A percentile compares a stretch with the other conserved stretches of the same genome.
phyloP scores from a whole-genome alignment of 2,329 filamentous ascomycete species.

The Gaeumannomyces sp. region DNA sequence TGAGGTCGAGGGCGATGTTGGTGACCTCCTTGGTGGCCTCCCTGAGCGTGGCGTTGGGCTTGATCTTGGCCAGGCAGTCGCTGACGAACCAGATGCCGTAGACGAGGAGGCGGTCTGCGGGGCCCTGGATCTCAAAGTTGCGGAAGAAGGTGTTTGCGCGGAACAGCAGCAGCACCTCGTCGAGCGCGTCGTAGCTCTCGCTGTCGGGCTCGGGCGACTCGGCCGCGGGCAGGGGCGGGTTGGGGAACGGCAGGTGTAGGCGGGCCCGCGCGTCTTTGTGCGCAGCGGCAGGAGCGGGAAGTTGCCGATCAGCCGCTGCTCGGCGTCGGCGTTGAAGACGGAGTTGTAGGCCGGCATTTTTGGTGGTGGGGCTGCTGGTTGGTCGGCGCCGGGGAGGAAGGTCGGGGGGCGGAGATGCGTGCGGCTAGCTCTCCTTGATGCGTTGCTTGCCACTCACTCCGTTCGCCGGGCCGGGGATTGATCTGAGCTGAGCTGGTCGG shows the following conservation, averaged over 20 bases:
- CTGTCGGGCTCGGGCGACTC: constrained; percentile 73
- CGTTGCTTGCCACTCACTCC: not conserved
- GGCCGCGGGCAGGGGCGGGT: constrained; percentile 48
- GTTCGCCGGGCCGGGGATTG: not conserved
- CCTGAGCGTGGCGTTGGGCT: constrained; percentile 58
- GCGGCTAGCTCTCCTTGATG: no score
- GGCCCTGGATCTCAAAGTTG: constrained; percentile 98
- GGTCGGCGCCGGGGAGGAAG: no score
- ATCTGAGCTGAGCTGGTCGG: constrained; percentile 5
- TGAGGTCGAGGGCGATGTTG: constrained; percentile 83
- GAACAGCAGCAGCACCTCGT: constrained; percentile 89
- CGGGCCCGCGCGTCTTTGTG: constrained; percentile 91
- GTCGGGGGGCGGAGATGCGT: no score
- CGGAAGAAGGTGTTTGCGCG: constrained; percentile 98
- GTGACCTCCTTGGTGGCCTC: constrained; percentile 68
- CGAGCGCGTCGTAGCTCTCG: constrained; percentile 83
- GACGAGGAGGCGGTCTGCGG: constrained; percentile 87
- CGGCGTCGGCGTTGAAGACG: constrained; percentile 81
- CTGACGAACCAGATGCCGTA: constrained; percentile 95
- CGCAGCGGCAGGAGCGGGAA: constrained; percentile 91
- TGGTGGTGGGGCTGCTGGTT: not conserved
- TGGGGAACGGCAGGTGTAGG: constrained; percentile 70
- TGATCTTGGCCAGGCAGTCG: constrained; percentile 85
- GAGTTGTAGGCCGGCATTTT: constrained; percentile 82
- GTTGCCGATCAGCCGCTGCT: constrained; percentile 63